Base-by-base conservation (phyloP, 805 yeast species). In the Barnettozyma botsteinii region DNA sequence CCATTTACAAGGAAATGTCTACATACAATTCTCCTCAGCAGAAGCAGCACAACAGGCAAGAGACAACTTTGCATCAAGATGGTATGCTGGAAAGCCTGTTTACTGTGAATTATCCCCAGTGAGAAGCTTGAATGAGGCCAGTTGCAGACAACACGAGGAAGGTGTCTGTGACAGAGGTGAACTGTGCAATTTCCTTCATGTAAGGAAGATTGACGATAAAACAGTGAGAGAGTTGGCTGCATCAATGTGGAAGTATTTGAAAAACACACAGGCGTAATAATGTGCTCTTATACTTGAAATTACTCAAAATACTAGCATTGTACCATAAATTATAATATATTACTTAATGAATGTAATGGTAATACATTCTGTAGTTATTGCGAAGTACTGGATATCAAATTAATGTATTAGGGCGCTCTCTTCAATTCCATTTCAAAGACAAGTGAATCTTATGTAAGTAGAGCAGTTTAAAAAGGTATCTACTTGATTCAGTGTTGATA, bases 1-100 rank as follows among this genome's bases (percentile, higher is more conserved):
- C 48, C 96, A 89, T 57, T 61, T 91, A 42, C 78, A 77, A 46
- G 98, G 98, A 1, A 88, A 87, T 56, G 95, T 89, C 0, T 85
- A 85, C 56, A 75, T 84, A 15, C 70, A 74, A 43, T 89, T 78
- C 57, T 56, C 64, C 24, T 60, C 67, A 20, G 72, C 71, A 17
- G 69, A 67, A 4, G 75, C 72, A 22, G 95, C 96, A 0, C 65
- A 64, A 26, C 60, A 59, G 35, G 89, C 88, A 3, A 69, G 74
- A 26, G 70, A 73, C 34, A 66, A 64, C 40, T 74, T 88, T 53
- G 86, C 85, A 55, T 72, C 78, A 24, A 72, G 93, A 42, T 89
- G 97, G 97, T 89, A 77, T 56, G 76, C 77, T 41, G 77, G 75
- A 8, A 63, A 79, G 40, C 98, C 97, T 0, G 77, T 89, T 0